Conservation (phyloP, 352 stramenopile genomes). For the Phytophthora tentaculata region DNA sequence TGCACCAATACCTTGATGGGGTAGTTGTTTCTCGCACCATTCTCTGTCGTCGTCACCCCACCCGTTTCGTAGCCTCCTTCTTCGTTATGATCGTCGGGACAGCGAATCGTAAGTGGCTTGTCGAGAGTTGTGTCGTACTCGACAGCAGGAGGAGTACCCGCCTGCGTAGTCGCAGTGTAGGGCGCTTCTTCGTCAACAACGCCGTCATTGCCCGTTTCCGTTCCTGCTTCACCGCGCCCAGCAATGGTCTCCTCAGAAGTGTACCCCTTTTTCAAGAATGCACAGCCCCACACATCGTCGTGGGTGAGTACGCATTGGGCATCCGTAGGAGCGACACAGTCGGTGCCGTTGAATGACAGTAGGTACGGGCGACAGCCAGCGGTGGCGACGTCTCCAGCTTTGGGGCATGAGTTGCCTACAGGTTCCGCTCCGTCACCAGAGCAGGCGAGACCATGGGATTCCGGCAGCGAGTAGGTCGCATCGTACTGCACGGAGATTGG, state of each 20-base stretch:
- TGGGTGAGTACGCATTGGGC: slow-evolving; percentile 20
- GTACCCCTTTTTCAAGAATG: slow-evolving; percentile 21
- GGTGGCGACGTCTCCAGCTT: slow-evolving; percentile 27
- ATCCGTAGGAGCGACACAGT: slow-evolving; percentile 26
- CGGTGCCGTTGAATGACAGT: slow-evolving; percentile 23
- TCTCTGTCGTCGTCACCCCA: background rate
- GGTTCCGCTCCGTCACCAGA: slow-evolving; percentile 19
- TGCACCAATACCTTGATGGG: background rate
- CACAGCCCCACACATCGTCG: slow-evolving; percentile 21
- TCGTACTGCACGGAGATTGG: slow-evolving; percentile 25
- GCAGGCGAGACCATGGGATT: slow-evolving; percentile 23
- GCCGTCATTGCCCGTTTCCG: background rate
- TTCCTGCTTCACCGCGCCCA: background rate
- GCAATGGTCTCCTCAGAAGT: slow-evolving; percentile 3
- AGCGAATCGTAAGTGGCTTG: background rate
- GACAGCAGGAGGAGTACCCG: background rate
- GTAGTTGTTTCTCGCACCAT: too few species aligned
- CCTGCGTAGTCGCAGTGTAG: background rate
- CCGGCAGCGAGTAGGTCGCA: slow-evolving; percentile 27
- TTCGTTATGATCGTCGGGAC: background rate
- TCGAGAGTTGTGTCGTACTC: background rate
- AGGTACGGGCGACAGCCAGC: slow-evolving; percentile 24
- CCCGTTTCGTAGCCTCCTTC: background rate
- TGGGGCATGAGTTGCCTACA: slow-evolving; percentile 14
- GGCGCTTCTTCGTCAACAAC: background rate